Evolutionary conservation across 306 rosid genomes (phyloP), one percentile per base, ranked within the genome.

Genomic region (Hippophae rhamnoides): DNA sequence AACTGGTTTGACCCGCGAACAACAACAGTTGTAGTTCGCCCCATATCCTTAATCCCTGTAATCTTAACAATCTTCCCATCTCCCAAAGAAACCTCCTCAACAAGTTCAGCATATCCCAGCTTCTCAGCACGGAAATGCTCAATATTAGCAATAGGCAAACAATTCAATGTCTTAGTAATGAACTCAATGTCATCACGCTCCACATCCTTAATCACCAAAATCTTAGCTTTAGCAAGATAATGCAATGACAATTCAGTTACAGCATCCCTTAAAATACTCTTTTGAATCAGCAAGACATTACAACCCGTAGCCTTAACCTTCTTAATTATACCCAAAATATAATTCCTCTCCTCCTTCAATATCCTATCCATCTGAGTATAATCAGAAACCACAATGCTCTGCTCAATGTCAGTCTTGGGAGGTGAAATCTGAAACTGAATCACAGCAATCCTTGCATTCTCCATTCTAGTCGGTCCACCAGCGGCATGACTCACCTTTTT

Each of bases 381-480:
- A 56, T 92, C 99, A 11, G 84, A 83, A 13, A 92, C 95, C 47
- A 92, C 93, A 13, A 92, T 92, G 46, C 96, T 92, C 81, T 92
- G 99, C 52, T 92, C 99, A 5, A 92, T 92, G 42, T 92, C 99
- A 0, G 99, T 92, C 10, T 92, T 92, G 0, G 96, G 99, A 0
- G 99, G 96, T 0, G 99, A 92, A 76, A 92, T 92, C 88, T 92
- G 99, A 63, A 92, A 92, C 72, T 92, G 99, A 56, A 92, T 92
- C 52, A 92, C 99, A 2, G 94, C 99, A 57, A 92, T 88, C 71
- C 85, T 88, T 0, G 99, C 96, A 52, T 85, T 85, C 71, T 92
- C 99, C 88, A 86, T 82, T 9, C 99, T 76, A 0, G 90, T 86
- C 0, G 95, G 95, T n/a, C 99, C 99, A 3, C 99, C 99, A 0